Conservation (phyloP, 2,329 filamentous ascomycete species). For the Trichoderma lentiforme region DNA sequence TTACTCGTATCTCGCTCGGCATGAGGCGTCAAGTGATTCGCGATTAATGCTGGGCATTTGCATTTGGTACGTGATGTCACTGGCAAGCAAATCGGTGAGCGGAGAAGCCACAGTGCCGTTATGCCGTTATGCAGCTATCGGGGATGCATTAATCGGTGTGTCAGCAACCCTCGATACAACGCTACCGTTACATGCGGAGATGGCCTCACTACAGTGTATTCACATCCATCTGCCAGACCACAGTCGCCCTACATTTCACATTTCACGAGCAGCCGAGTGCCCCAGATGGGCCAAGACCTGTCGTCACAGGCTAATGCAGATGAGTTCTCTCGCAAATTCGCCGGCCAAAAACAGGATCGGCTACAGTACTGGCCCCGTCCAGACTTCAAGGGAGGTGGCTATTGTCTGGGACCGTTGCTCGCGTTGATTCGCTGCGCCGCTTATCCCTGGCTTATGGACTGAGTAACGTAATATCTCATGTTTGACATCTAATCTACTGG, state of each 20-base stretch:
- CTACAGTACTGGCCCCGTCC: neutral
- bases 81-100: neutral
- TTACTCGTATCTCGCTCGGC: neutral
- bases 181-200: neutral
- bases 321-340: neutral
- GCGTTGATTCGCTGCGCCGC: neutral
- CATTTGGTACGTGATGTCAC: neutral
- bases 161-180: neutral
- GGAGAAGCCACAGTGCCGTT: neutral
- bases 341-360: constrained; percentile 2
- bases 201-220: neutral
- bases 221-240: neutral
- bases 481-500: neutral
- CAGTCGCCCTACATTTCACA: neutral
- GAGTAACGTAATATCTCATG: neutral
- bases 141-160: neutral
- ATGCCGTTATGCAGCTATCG: neutral
- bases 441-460: neutral
- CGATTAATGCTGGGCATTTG: neutral
- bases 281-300: neutral
- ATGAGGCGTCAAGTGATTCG: neutral
- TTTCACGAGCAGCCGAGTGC: neutral
- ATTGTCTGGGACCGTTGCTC: neutral
- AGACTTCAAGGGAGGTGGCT: neutral
- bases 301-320: constrained; percentile 4